Percentiles rank a stretch among this genome's conserved stretches.
These are phyloP conservation scores for Blastomyces silverae DNA, from an alignment of 2,329 filamentous ascomycete genomes.

Conservation along the genomic window DNA sequence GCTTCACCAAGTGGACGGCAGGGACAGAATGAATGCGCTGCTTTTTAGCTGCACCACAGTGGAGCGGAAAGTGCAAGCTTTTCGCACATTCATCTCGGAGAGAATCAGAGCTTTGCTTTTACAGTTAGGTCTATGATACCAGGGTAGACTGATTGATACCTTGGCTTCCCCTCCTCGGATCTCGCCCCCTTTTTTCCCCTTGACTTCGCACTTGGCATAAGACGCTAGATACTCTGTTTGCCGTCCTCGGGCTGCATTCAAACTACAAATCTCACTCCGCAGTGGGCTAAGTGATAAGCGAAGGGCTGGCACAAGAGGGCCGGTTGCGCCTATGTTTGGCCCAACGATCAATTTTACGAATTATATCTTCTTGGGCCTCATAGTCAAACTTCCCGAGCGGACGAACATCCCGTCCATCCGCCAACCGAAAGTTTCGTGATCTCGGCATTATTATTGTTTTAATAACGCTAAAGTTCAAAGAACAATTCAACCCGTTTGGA, in stretches of 20 bases:
- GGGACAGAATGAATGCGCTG: background rate
- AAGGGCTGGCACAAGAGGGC: background rate
- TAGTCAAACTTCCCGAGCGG: background rate
- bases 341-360: background rate
- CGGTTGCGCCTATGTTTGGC: background rate
- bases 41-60: background rate
- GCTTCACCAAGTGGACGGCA: background rate
- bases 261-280: background rate
- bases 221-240: background rate
- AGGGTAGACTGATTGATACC: background rate
- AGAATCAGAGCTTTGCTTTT: background rate
- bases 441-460: background rate
- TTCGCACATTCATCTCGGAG: background rate
- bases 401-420: background rate
- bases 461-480: no score
- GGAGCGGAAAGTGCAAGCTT: background rate
- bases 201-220: no score
- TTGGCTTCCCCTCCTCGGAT: background rate
- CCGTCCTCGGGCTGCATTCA: background rate
- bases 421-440: background rate
- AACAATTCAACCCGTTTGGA: no score
- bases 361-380: background rate
- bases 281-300: background rate
- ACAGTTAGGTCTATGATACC: background rate
- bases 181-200: background rate